phyloP scores from a whole-genome alignment of 805 yeast species.

The Wickerhamiella domercqiae region DNA sequence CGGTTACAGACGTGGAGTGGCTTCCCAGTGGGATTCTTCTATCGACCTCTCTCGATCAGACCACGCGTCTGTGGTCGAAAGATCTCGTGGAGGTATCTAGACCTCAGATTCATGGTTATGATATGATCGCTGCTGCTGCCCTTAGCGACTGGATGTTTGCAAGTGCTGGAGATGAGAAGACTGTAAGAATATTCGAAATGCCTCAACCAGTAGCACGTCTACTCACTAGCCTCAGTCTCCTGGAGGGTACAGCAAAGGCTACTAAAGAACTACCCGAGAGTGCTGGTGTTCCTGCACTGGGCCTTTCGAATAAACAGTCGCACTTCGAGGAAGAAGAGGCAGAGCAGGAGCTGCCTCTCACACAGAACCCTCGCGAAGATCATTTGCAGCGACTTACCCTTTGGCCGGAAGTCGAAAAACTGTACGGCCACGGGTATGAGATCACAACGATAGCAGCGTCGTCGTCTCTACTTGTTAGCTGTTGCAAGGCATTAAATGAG shows the following conservation, averaged over 20 bases:
- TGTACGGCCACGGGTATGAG: constrained; percentile 97
- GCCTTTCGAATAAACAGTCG: constrained; percentile 60
- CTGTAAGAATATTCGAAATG: constrained; percentile 73
- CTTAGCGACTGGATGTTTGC: constrained; percentile 51
- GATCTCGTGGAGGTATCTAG: constrained; percentile 88
- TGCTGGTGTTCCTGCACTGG: constrained; percentile 85
- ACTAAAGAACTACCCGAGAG: constrained; percentile 46
- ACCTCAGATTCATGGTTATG: constrained; percentile 97
- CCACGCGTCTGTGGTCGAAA: constrained; percentile 54
- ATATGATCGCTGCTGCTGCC: constrained; percentile 68
- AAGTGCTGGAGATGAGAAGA: constrained; percentile 93
- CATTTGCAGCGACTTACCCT: constrained; percentile 79
- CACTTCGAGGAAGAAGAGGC: constrained; percentile 34
- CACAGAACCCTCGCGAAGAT: constrained; percentile 82
- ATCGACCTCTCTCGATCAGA: constrained; percentile 81
- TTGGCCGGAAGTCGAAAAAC: constrained; percentile 89
- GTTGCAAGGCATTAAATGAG: constrained; percentile 77
- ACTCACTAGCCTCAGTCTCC: constrained; percentile 26
- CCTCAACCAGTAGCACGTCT: constrained; percentile 63
- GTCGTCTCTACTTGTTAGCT: constrained; percentile 61
- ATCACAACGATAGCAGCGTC: constrained; percentile 63
- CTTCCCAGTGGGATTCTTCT: constrained; percentile 41
- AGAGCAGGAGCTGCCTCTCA: constrained; percentile 21
- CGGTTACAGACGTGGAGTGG: constrained; percentile 67
- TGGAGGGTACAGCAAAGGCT: neutral